Conservation (phyloP, 495 filamentous ascomycete species). For the Rostrohypoxylon terebratum region DNA sequence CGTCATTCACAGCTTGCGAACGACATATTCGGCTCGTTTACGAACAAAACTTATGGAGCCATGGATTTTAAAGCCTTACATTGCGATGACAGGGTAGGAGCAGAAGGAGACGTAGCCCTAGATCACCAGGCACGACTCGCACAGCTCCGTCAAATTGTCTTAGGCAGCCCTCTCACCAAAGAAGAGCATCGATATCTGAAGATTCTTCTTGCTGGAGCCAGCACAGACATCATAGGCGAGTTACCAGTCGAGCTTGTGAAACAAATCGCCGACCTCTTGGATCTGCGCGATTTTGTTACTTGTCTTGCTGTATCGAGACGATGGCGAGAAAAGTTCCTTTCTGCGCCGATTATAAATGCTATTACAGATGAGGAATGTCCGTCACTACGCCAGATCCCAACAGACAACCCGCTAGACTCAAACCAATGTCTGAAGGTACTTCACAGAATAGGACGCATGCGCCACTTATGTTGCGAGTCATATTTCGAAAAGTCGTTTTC, state of each 20-base stretch:
- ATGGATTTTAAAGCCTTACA: slow-evolving; percentile 14
- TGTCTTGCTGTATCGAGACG: slow-evolving; percentile 49
- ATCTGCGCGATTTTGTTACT: slow-evolving; percentile 32
- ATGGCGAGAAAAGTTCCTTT: slow-evolving; percentile 50
- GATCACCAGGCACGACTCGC: slow-evolving; percentile 10
- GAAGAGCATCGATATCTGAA: slow-evolving; percentile 47
- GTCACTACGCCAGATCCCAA: slow-evolving; percentile 20
- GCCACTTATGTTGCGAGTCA: background rate
- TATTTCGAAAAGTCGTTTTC: slow-evolving; percentile 19
- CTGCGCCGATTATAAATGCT: slow-evolving; percentile 27
- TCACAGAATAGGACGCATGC: slow-evolving; percentile 24
- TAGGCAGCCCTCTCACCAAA: slow-evolving; percentile 22
- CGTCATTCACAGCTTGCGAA: background rate
- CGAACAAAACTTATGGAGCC: background rate
- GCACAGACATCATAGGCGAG: slow-evolving; percentile 45
- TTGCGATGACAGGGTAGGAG: background rate
- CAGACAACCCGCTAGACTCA: background rate
- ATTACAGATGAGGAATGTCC: slow-evolving; percentile 43
- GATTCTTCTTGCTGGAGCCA: slow-evolving; percentile 36
- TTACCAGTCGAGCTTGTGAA: slow-evolving; percentile 52
- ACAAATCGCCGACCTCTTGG: slow-evolving; percentile 44
- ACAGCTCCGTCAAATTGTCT: slow-evolving; percentile 29
- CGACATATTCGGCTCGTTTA: background rate
- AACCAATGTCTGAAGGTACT: slow-evolving; percentile 24
- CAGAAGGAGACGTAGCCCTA: background rate